Base-by-base conservation (phyloP, 176 grass and related monocot species). In the Juncus inflexus region DNA sequence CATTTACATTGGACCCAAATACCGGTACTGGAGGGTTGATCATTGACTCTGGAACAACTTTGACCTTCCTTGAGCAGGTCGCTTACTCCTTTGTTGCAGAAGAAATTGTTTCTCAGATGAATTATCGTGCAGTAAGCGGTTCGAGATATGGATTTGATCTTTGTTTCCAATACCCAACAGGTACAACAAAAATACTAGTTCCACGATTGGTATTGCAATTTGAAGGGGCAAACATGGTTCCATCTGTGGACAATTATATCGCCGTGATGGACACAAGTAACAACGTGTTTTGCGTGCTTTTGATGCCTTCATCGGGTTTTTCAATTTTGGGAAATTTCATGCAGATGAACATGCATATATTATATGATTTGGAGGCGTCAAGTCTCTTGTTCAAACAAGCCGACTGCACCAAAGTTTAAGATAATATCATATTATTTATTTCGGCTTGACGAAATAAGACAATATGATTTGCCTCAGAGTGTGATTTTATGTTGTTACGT, bases 241-340 rank as follows among this genome's bases (percentile, higher is more conserved):
- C 56, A 40, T 64, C 45, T 7, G 0, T 3, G 49, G 37, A 6
- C 40, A 77, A 58, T 43, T 75, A 40, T 62, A 40, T 64, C 3
- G 2, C 15, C 7, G 7, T 19, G 7, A 5, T 0, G 12, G 6
- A 53, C 7, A 35, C 54, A 16, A 19, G 12, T 1, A 3, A 3
- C 0, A 16, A 51, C 6, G 72, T 75, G 12, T 0, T 14, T 2
- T 72, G 67, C 50, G 41, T 50, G 67, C 1, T 57, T 6, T 39
- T 72, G 35, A 39, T 54, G 52, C 6, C 2, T 0, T 55, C 68
- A 6, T 1, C 37, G 3, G 35, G 36, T 0, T 0, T 72, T 0
- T 72, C 68, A 15, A 57, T 72, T 58, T 43, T 72, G 55, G 68
- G 68, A 39, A 72, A 60, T 52, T 35, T 56, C 68, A 59, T 72